These are phyloP conservation scores for Auxenochlorella pyrenoidosa DNA, from an alignment of 139 green algal species.

Conservation along the genomic window DNA sequence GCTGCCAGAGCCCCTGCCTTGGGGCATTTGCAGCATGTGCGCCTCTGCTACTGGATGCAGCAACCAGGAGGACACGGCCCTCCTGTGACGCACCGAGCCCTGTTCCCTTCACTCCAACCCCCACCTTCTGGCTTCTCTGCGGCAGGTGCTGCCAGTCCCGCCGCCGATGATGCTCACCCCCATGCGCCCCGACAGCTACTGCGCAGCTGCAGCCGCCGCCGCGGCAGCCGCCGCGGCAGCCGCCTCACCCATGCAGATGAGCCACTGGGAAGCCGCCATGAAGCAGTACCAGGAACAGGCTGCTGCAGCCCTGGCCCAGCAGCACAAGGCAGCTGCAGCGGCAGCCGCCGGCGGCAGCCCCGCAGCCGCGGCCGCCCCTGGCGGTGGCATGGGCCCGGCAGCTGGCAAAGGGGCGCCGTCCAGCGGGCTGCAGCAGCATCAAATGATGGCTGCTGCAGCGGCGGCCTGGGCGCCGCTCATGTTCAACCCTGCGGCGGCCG, in stretches of 20 bases:
- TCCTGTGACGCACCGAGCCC: too few relatives aligned
- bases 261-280: slow-evolving; percentile 9
- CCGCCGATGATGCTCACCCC: slow-evolving; percentile 9
- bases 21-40: too few relatives aligned
- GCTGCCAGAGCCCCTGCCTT: too few relatives aligned
- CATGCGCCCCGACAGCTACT: slow-evolving; percentile 20
- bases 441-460: slow-evolving; percentile 10
- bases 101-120: too few relatives aligned
- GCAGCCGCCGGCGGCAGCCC: background rate
- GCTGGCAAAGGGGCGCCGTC: background rate
- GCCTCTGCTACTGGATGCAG: too few relatives aligned
- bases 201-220: background rate
- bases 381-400: background rate
- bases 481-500: slow-evolving; percentile 15
- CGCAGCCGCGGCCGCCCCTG: background rate
- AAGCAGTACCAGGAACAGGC: slow-evolving; percentile 29
- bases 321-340: background rate
- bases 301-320: background rate
- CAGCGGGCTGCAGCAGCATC: background rate
- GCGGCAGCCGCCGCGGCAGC: slow-evolving; percentile 5
- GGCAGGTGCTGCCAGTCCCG: slow-evolving; percentile 7
- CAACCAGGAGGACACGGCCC: too few relatives aligned
- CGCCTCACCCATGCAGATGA: background rate
- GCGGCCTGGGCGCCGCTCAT: slow-evolving; percentile 23
- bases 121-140: background rate